Evolutionary conservation across 2,329 filamentous ascomycete genomes (phyloP).

Genomic region (Fusarium praegraminearum): DNA sequence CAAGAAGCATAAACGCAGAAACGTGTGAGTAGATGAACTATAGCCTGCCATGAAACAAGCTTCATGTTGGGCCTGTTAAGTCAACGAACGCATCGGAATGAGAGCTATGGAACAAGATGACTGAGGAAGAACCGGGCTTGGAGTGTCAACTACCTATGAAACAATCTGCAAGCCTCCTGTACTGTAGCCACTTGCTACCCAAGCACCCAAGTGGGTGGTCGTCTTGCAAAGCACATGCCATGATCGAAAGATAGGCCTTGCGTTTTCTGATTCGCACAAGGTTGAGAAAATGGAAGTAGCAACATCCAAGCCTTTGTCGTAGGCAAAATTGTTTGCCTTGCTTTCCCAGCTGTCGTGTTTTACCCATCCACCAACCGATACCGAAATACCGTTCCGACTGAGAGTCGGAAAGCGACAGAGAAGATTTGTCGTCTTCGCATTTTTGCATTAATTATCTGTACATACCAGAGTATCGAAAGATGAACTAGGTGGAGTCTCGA

Average conservation of each 20-base stretch:
- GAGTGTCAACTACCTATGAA: neutral
- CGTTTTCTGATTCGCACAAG: neutral
- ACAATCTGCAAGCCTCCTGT: slow-evolving; percentile 1
- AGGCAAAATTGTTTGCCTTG: neutral
- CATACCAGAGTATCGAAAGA: slow-evolving; percentile 32
- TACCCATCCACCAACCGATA: neutral
- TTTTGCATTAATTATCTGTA: neutral
- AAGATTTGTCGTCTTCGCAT: neutral
- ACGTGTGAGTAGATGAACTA: neutral
- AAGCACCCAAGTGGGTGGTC: slow-evolving; percentile 8
- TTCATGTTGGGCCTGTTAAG: neutral
- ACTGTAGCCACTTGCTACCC: neutral
- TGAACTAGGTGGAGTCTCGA: slow-evolving; percentile 4
- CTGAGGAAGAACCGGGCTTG: neutral
- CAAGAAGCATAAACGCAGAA: neutral
- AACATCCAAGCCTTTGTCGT: neutral
- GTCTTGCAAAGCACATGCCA: slow-evolving; percentile 2
- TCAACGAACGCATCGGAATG: neutral
- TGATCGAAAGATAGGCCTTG: slow-evolving; percentile 2
- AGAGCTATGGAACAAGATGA: neutral
- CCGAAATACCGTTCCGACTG: neutral
- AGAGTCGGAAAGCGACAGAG: slow-evolving; percentile 14
- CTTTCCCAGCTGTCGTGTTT: neutral
- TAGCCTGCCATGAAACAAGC: neutral
- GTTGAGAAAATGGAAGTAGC: slow-evolving; percentile 5